Base-by-base conservation (phyloP, 2,329 filamentous ascomycete species). In the Epichloe sibirici region DNA sequence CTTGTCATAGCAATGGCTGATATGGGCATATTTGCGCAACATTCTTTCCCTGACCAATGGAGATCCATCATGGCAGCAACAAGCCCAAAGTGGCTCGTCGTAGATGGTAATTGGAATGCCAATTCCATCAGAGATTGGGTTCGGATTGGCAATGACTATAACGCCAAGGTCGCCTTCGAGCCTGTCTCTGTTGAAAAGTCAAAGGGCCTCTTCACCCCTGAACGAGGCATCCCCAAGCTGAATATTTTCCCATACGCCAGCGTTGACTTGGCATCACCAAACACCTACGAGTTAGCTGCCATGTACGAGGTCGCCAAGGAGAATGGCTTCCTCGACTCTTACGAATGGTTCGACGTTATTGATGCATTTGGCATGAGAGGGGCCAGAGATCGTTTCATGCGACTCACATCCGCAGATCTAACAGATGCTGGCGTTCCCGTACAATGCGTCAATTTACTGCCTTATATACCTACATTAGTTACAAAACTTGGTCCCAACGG, bases 1-100 rank as follows among this genome's bases (percentile, higher is more conserved):
- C 79, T 98, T 2, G 77, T 90, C n/a, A 69, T 96, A 57, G 91
- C 90, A 45, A 95, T 96, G 88, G 90, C 91, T 4, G 93, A 97
- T 64, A 96, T 97, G 90, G 79, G 76, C 52, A 91, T 95, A 60
- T 79, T 95, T 47, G 77, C 82, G n/a, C 63, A 69, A 15, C 70
- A 77, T 55, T 72, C 74, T 0, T 76, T 78, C 56, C 67, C 74
- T 0, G 65, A 73, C 8, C 71, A 77, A 57, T 89, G 85, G 83
- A 74, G 76, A 48, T 75, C 80, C 1, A 71, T 79, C 31, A 69
- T 89, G 7, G 66, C 71, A 12, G 67, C 71, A 3, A 71, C 76
- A 12, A 75, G 72, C 59, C 88, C 83, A n/a, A 79, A 79, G 56
- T 93, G 88, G 81, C 74, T 93, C 31, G 83, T 95, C 5, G 75